Percentiles rank a stretch among this genome's conserved stretches.
Evolutionary conservation across 2,329 filamentous ascomycete genomes (phyloP).

Genomic region (Dothideomycetidae sp.): DNA sequence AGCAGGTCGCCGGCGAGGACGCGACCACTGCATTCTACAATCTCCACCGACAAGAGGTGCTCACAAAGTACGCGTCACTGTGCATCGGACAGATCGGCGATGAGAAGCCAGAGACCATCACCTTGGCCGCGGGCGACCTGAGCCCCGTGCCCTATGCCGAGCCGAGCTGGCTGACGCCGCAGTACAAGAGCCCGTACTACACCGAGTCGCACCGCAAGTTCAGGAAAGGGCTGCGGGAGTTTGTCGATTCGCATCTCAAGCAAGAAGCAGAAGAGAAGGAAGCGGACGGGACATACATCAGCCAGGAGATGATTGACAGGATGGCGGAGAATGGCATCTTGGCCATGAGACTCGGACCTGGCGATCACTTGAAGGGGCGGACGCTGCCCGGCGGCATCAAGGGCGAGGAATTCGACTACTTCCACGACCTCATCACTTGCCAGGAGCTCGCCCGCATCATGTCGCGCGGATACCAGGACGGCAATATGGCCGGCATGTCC

Average conservation of each 20-base stretch:
- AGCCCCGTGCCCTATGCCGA: constrained; percentile 72
- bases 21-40: constrained; percentile 81
- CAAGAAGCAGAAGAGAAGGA: constrained; percentile 68
- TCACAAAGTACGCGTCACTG: constrained; percentile 61
- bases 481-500: constrained; percentile 75
- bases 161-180: constrained; percentile 64
- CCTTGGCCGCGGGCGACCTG: constrained; percentile 55
- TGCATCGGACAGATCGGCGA: constrained; percentile 61
- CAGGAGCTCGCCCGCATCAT: constrained; percentile 62
- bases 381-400: constrained; percentile 55
- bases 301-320: constrained; percentile 55
- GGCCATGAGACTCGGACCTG: constrained; percentile 72
- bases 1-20: constrained; percentile 67
- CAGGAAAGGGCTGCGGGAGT: constrained; percentile 55
- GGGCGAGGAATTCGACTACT: constrained; percentile 73
- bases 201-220: constrained; percentile 57
- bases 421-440: constrained; percentile 60
- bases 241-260: constrained; percentile 55
- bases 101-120: constrained; percentile 61
- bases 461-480: constrained; percentile 70
- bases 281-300: constrained; percentile 55
- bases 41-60: constrained; percentile 79
- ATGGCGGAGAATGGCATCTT: constrained; percentile 63
- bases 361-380: constrained; percentile 63
- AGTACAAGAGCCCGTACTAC: constrained; percentile 70